phyloP scores from a whole-genome alignment of 768 basidiomycete species.

The Rhizopogon sp. region DNA sequence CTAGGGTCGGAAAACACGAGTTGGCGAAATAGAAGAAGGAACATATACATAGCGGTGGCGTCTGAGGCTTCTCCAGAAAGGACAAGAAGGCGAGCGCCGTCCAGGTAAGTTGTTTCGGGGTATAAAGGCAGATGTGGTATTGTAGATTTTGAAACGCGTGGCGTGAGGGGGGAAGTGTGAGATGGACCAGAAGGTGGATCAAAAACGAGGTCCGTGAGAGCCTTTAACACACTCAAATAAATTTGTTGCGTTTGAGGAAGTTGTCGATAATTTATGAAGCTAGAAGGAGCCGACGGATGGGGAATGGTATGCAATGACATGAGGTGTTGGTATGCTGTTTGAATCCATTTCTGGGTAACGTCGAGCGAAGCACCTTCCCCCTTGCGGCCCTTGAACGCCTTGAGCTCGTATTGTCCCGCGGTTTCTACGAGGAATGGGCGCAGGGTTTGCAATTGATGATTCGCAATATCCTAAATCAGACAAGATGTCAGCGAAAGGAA shows the following conservation, averaged over 20 bases:
- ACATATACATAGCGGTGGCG: conserved; percentile 70
- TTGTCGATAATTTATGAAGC: conserved; percentile 36
- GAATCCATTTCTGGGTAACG: conserved; percentile 63
- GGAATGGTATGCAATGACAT: conserved; percentile 35
- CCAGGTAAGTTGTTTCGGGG: conserved; percentile 81
- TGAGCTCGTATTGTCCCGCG: conserved; percentile 75
- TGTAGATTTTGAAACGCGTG: conserved; percentile 21
- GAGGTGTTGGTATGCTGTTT: conserved; percentile 43
- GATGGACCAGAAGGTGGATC: conserved; percentile 33
- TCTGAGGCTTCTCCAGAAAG: conserved; percentile 74
- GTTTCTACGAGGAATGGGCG: conserved; percentile 84
- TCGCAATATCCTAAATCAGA: conserved; percentile 79
- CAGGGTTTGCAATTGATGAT: conserved; percentile 91
- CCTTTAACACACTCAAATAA: conserved; percentile 52
- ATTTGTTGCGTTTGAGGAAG: conserved; percentile 40
- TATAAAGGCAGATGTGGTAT: conserved; percentile 36
- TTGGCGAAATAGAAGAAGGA: conserved; percentile 76
- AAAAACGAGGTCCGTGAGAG: conserved; percentile 63
- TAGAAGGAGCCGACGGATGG: conserved; percentile 39
- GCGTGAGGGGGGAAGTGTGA: conserved; percentile 30
- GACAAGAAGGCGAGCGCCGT: conserved; percentile 60
- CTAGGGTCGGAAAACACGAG: conserved; percentile 49
- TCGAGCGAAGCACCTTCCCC: conserved; percentile 40
- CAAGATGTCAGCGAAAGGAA: conserved; percentile 14
- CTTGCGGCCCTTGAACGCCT: conserved; percentile 64